Evolutionary conservation across 805 yeast genomes (phyloP).

Genomic region (Metschnikowia matae): DNA sequence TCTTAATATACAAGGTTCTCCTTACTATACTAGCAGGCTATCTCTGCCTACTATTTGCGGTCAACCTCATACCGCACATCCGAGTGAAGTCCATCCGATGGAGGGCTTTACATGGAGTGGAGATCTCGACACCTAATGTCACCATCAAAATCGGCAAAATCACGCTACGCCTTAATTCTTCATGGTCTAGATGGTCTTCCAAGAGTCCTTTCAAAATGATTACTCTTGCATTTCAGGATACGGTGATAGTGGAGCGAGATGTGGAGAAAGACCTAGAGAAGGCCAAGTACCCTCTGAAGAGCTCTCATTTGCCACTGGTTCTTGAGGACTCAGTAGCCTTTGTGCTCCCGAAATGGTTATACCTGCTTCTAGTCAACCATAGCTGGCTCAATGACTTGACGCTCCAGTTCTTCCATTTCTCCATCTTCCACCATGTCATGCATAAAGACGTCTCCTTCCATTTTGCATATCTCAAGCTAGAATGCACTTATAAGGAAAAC

Average conservation of each 20-base stretch:
- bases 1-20: not conserved
- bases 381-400: constrained; percentile 16
- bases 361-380: constrained; percentile 5
- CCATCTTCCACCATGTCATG: constrained; percentile 13
- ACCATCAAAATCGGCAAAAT: constrained; percentile 7
- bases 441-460: constrained; percentile 11
- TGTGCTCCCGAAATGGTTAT: constrained; percentile 7
- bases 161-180: constrained; percentile 7
- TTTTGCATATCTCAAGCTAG: constrained; percentile 15
- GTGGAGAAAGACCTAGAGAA: not conserved
- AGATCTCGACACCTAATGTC: constrained; percentile 7
- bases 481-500: constrained; percentile 4
- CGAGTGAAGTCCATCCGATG: constrained; percentile 16
- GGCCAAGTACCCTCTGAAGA: not conserved
- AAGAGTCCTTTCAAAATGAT: constrained; percentile 14
- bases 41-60: constrained; percentile 5
- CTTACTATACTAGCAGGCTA: constrained; percentile 2
- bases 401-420: constrained; percentile 12
- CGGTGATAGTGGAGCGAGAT: constrained; percentile 7
- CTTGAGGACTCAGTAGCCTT: not conserved
- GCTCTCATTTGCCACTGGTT: not conserved
- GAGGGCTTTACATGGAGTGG: constrained; percentile 14
- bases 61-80: constrained; percentile 14
- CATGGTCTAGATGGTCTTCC: constrained; percentile 5
- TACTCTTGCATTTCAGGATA: constrained; percentile 7